Conservation (phyloP, 1,284 basidiomycete species). For the Takashimella tepidaria region DNA sequence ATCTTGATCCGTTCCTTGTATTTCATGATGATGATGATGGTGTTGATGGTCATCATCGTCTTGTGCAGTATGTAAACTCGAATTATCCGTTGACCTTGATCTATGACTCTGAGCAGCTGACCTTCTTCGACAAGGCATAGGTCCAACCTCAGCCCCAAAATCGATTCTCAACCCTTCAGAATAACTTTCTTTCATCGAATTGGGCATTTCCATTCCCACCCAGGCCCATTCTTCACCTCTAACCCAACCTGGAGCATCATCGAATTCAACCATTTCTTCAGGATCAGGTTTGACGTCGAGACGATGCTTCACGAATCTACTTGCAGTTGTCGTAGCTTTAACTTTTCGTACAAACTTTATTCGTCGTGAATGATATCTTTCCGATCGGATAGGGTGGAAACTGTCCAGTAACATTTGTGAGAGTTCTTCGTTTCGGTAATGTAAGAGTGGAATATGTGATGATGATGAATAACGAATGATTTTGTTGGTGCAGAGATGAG, state of each 20-base stretch:
- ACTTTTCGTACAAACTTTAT: conserved; percentile 50
- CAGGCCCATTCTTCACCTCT: conserved; percentile 45
- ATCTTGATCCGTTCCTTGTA: no score
- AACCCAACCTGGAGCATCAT: conserved; percentile 42
- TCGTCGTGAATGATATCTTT: conserved; percentile 48
- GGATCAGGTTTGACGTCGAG: conserved; percentile 34
- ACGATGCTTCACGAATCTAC: conserved; percentile 45
- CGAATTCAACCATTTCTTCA: conserved; percentile 41
- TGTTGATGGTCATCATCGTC: background rate
- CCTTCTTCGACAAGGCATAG: background rate
- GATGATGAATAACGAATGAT: conserved; percentile 25
- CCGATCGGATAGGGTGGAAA: conserved; percentile 46
- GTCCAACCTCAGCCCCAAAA: conserved; percentile 12
- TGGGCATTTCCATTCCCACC: conserved; percentile 27
- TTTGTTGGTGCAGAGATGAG: conserved; percentile 36
- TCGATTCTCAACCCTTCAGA: conserved; percentile 13
- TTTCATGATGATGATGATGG: background rate
- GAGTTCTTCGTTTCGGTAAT: conserved; percentile 48
- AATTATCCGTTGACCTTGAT: background rate
- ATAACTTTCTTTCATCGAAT: conserved; percentile 11
- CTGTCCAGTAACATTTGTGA: conserved; percentile 51
- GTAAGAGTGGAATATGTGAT: conserved; percentile 29
- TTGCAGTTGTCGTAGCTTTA: conserved; percentile 42
- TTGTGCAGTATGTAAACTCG: background rate
- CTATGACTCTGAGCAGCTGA: background rate